phyloP scores from a whole-genome alignment of 176 grass and related monocot species.

The Miscanthus lutarioriparius region DNA sequence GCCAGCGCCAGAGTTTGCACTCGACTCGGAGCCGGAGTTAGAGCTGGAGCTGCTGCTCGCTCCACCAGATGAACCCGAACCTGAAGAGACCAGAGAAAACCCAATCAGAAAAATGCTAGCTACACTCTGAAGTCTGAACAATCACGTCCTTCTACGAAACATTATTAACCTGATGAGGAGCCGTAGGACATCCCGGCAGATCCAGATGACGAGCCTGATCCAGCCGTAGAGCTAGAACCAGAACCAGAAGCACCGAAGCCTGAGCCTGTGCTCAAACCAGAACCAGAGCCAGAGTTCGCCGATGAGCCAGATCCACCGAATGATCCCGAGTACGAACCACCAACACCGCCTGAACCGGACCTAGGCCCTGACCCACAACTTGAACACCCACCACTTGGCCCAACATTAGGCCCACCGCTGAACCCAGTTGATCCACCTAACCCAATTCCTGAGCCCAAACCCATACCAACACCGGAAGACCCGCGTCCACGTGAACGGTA shows the following conservation, averaged over 20 bases:
- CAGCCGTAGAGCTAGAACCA: constrained; percentile 4
- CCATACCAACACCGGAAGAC: constrained; percentile 1
- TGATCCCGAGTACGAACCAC: constrained; percentile 22
- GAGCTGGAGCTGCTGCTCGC: constrained; percentile 30
- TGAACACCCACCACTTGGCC: constrained; percentile 13
- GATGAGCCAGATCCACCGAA: constrained; percentile 15
- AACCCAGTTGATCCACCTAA: not conserved
- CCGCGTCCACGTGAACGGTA: not conserved
- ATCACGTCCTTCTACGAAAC: not conserved
- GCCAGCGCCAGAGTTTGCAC: constrained; percentile 39
- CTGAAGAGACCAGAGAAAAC: not conserved
- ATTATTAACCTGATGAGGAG: constrained; percentile 31
- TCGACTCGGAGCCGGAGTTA: constrained; percentile 9
- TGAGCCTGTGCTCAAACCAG: not conserved
- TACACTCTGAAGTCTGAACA: not conserved
- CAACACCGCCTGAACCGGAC: not conserved
- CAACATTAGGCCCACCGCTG: constrained; percentile 3
- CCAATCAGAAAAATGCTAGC: not conserved
- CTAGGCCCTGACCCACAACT: constrained; percentile 10
- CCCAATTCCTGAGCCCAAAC: not conserved
- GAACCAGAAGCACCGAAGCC: constrained; percentile 14
- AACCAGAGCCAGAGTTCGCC: not conserved
- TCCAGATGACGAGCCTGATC: not conserved
- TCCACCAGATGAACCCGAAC: constrained; percentile 30
- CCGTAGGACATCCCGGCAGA: constrained; percentile 42